phyloP scores from a whole-genome alignment of 345 rosid species.

The Firmiana major region DNA sequence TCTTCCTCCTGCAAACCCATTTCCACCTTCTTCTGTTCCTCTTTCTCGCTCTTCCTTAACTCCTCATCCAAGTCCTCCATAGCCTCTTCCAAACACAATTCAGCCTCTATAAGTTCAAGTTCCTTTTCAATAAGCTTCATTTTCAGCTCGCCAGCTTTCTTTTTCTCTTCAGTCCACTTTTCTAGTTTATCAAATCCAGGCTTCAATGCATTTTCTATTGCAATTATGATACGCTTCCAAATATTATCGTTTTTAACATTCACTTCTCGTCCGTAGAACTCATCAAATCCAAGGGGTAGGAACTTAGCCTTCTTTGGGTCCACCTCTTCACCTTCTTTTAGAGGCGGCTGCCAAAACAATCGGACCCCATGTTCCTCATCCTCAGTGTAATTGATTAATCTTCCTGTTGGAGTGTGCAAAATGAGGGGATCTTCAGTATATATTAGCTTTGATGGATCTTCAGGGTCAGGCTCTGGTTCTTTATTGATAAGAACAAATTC shows the following conservation, averaged over 20 bases:
- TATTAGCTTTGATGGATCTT: constrained; percentile 68
- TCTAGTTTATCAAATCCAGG: constrained; percentile 52
- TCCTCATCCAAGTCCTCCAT: constrained; percentile 82
- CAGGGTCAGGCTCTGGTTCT: constrained; percentile 86
- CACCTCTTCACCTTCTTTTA: constrained; percentile 66
- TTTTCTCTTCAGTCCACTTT: constrained; percentile 79
- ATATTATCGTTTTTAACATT: constrained; percentile 39
- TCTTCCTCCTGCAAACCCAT: constrained; percentile 45
- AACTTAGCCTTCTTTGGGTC: constrained; percentile 63
- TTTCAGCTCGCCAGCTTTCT: constrained; percentile 56
- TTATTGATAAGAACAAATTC: constrained; percentile 76
- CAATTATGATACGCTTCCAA: constrained; percentile 39
- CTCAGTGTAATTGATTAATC: constrained; percentile 71
- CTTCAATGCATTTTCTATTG: constrained; percentile 48
- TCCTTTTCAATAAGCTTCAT: constrained; percentile 59
- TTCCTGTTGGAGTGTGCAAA: constrained; percentile 76
- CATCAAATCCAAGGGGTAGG: constrained; percentile 89
- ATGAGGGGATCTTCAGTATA: constrained; percentile 78
- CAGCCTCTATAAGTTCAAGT: constrained; percentile 81
- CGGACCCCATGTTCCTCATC: constrained; percentile 84
- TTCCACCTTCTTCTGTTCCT: constrained; percentile 55
- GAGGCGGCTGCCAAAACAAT: constrained; percentile 83
- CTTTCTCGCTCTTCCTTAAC: constrained; percentile 58
- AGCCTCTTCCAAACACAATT: constrained; percentile 81
- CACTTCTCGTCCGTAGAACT: constrained; percentile 66